Evolutionary conservation across 2,329 filamentous ascomycete genomes (phyloP), one percentile per base, ranked within the genome.

Genomic region (Xylariaceae sp.): DNA sequence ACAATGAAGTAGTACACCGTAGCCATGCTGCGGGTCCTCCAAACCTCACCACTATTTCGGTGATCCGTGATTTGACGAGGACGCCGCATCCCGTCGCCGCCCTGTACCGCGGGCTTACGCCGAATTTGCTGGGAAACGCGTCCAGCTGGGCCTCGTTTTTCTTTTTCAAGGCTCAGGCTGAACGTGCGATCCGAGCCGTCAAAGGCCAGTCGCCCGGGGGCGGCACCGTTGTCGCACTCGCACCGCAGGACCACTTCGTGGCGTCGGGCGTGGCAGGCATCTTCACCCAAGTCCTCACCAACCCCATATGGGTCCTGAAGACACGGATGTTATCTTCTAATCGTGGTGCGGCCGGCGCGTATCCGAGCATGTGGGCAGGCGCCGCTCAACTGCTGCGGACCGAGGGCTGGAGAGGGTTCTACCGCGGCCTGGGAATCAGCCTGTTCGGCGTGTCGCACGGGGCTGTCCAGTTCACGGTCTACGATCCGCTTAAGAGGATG

Each of bases 261-360:
- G 85, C 92, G 3, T 92, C 89, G 27, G 89, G 77, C n/a, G 67
- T 80, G 23, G 77, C 81, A 60, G 92, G 93, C 24, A 78, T 88
- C 15, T 72, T 90, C 33, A 96, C 92, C 1, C 88, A 92, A 36
- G 75, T 90, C 24, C 80, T 93, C 61, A 97, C 94, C 24, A 97
- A 97, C 70, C 94, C 94, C 2, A 87, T 99, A 64, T 99, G 94
- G 94, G 94, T 99, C 2, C 85, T 99, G 71, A 97, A 97, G 78
- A 97, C 93, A 7, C 88, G 94, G 59, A 97, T 99, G 92, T 79
- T 97, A 20, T 91, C 92, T 24, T 92, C 90, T 3, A 90, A 94
- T 61, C 83, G 84, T 43, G 79, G 83, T 49, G 81, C 85, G 5
- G 82, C 81, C 2, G 91, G 91, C 11, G 94, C 93, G 1, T 99